Conservation (phyloP, 2,329 filamentous ascomycete species). For the Colletotrichum costaricense region DNA sequence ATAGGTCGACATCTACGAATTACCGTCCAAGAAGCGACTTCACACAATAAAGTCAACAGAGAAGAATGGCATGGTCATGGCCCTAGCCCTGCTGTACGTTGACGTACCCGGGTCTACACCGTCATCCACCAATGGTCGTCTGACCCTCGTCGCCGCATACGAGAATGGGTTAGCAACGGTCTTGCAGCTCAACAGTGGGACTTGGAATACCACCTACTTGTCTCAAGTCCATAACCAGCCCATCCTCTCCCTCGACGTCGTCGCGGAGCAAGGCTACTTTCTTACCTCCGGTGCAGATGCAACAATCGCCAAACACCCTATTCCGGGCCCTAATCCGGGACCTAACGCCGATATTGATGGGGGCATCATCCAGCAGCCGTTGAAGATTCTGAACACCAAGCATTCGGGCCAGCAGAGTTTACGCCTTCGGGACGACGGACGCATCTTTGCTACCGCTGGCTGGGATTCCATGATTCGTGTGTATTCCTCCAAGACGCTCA, state of each 20-base stretch:
- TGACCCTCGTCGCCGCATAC: conserved; percentile 81
- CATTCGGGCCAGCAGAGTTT: conserved; percentile 92
- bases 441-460: conserved; percentile 88
- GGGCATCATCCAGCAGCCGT: conserved; percentile 50
- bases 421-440: conserved; percentile 80
- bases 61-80: conserved; percentile 89
- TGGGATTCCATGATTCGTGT: conserved; percentile 89
- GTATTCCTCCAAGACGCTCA: conserved; percentile 83
- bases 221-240: conserved; percentile 81
- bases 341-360: background rate
- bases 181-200: conserved; percentile 60
- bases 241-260: conserved; percentile 77
- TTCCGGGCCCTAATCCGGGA: conserved; percentile 68
- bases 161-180: conserved; percentile 85
- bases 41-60: conserved; percentile 64
- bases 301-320: conserved; percentile 79
- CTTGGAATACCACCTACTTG: conserved; percentile 69
- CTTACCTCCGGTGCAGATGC: conserved; percentile 88
- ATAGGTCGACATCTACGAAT: conserved; percentile 83
- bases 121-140: conserved; percentile 33
- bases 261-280: conserved; percentile 66
- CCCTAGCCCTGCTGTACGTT: conserved; percentile 71
- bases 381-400: conserved; percentile 79
- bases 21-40: conserved; percentile 79
- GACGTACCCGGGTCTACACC: conserved; percentile 41